These are phyloP conservation scores for Saposhnikovia divaricata DNA, from an alignment of 129 eudicot species.

Conservation along the genomic window DNA sequence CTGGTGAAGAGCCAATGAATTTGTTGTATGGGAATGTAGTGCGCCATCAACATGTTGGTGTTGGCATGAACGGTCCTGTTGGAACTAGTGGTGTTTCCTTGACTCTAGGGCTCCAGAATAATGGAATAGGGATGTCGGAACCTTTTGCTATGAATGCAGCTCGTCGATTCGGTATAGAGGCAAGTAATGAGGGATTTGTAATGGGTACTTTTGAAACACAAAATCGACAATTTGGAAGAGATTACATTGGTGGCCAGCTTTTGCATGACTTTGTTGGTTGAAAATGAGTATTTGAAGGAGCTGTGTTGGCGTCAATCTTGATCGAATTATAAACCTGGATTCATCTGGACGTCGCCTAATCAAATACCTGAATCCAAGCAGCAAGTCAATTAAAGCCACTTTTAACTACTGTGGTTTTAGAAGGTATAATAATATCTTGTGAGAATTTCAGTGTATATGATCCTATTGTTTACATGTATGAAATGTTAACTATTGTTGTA, in stretches of 20 bases:
- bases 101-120: constrained; percentile 49
- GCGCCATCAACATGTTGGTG: constrained; percentile 13
- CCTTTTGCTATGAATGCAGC: constrained; percentile 42
- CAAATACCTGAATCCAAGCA: constrained; percentile 2
- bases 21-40: constrained; percentile 28
- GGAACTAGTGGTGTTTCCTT: constrained; percentile 39
- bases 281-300: not conserved
- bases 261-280: constrained; percentile 55
- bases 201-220: constrained; percentile 32
- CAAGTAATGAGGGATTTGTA: constrained; percentile 25
- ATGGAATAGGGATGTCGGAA: constrained; percentile 32
- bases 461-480: not conserved
- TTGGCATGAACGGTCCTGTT: constrained; percentile 12
- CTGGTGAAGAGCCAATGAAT: constrained; percentile 21
- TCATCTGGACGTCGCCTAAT: not conserved
- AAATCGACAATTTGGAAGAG: constrained; percentile 38
- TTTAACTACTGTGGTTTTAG: constrained; percentile 4
- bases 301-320: not conserved
- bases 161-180: constrained; percentile 47
- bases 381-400: not conserved
- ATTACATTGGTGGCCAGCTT: constrained; percentile 30
- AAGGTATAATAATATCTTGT: constrained; percentile 3
- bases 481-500: not conserved
- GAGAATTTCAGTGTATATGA: constrained; percentile 2
- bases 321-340: not conserved